Evolutionary conservation across 805 yeast genomes (phyloP).

Genomic region (Kodamaea sagamina): DNA sequence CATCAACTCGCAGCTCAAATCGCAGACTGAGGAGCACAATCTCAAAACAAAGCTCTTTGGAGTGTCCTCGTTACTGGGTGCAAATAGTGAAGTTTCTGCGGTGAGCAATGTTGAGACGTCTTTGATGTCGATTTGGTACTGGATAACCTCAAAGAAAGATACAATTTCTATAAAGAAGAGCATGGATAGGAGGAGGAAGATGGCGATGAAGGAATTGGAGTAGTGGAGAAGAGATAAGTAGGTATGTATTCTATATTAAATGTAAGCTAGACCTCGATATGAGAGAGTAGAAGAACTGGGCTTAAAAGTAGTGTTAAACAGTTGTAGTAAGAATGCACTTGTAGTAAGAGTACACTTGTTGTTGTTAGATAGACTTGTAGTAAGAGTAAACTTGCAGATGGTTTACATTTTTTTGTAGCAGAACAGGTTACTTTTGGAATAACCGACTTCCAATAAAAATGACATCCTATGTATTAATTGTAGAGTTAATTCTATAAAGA

Average conservation of each 20-base stretch:
- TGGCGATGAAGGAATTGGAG: constrained; percentile 44
- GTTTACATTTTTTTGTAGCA: no score
- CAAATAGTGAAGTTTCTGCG: constrained; percentile 31
- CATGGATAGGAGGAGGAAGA: constrained; percentile 44
- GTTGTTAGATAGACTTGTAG: no score
- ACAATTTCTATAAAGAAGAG: constrained; percentile 22
- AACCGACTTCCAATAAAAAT: no score
- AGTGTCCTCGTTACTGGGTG: constrained; percentile 44
- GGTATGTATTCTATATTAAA: not conserved
- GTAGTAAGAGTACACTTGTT: no score
- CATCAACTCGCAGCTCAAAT: constrained; percentile 9
- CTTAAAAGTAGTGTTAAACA: no score
- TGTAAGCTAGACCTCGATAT: not conserved
- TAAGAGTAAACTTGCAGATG: no score
- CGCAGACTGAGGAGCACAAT: constrained; percentile 29
- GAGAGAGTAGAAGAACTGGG: no score
- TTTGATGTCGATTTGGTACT: constrained; percentile 24
- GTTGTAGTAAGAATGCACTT: no score
- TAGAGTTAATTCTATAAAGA: no score
- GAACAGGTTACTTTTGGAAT: no score
- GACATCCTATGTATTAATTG: no score
- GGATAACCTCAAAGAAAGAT: constrained; percentile 22
- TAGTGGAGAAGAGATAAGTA: constrained; percentile 14
- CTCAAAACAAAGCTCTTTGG: constrained; percentile 40
- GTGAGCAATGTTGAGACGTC: constrained; percentile 31